phyloP scores from a whole-genome alignment of 495 filamentous ascomycete species.

The Neurospora sp. region DNA sequence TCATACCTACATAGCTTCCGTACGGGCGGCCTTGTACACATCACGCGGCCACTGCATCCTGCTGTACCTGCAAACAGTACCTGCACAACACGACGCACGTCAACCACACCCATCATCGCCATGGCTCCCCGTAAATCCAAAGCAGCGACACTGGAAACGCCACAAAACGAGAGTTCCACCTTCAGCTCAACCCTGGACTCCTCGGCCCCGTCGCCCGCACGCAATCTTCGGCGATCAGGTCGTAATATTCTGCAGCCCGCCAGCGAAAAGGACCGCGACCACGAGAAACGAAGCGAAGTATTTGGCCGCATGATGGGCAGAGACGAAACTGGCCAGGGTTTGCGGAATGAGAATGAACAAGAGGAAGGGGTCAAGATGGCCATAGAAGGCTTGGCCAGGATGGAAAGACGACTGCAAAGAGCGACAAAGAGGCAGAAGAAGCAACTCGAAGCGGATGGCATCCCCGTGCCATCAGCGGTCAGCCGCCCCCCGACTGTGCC shows the following conservation, averaged over 20 bases:
- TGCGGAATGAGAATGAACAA: neutral
- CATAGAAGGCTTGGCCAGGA: constrained; percentile 19
- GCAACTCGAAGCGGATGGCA: constrained; percentile 13
- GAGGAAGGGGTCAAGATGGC: constrained; percentile 17
- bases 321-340: neutral
- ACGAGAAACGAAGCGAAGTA: neutral
- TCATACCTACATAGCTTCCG: neutral
- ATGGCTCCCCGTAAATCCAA: neutral
- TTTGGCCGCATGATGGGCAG: neutral
- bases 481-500: neutral
- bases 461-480: neutral
- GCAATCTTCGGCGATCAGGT: neutral
- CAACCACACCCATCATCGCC: neutral
- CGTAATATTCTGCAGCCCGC: neutral
- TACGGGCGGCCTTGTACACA: neutral
- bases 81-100: neutral
- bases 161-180: neutral
- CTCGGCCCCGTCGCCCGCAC: neutral
- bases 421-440: constrained; percentile 21
- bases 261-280: neutral
- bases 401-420: constrained; percentile 16
- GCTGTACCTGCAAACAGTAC: neutral
- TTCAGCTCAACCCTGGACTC: neutral
- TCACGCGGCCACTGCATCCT: neutral
- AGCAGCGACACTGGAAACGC: neutral